Evolutionary conservation across 768 basidiomycete genomes (phyloP).

Genomic region (Termitomyces sp.): DNA sequence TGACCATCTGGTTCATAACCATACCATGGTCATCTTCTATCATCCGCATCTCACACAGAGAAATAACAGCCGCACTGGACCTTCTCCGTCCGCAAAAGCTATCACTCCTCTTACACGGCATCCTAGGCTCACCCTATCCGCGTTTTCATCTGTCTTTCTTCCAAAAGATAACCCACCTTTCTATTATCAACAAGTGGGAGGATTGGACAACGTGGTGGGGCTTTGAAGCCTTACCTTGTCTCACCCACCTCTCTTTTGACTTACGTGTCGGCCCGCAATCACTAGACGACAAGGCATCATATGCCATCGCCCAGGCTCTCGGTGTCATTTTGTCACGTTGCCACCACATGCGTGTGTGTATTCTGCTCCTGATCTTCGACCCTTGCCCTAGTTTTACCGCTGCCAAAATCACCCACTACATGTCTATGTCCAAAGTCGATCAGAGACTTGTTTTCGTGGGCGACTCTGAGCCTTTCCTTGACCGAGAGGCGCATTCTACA

Average conservation of each 20-base stretch:
- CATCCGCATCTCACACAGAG: slow-evolving; percentile 8
- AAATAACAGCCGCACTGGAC: slow-evolving; percentile 16
- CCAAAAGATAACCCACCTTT: slow-evolving; percentile 30
- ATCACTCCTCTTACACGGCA: slow-evolving; percentile 25
- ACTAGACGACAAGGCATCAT: slow-evolving; percentile 15
- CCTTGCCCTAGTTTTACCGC: slow-evolving; percentile 15
- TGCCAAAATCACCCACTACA: slow-evolving; percentile 10
- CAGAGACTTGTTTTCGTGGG: slow-evolving; percentile 32
- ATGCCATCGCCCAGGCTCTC: slow-evolving; percentile 18
- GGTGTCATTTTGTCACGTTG: slow-evolving; percentile 19
- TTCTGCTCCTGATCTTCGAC: slow-evolving; percentile 30
- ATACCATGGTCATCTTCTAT: slow-evolving; percentile 9
- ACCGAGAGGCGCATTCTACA: slow-evolving; percentile 30
- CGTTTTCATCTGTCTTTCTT: slow-evolving; percentile 27
- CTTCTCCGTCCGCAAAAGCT: slow-evolving; percentile 25
- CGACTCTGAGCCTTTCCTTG: slow-evolving; percentile 33
- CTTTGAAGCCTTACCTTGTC: slow-evolving; percentile 22
- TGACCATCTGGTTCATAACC: slow-evolving; percentile 33
- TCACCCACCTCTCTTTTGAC: slow-evolving; percentile 35
- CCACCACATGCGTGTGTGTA: slow-evolving; percentile 23
- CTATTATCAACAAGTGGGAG: slow-evolving; percentile 36
- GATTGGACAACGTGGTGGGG: slow-evolving; percentile 35
- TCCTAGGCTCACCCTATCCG: slow-evolving; percentile 17
- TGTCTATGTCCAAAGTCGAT: slow-evolving; percentile 15
- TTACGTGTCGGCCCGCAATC: slow-evolving; percentile 25